phyloP scores from a whole-genome alignment of 768 basidiomycete species.

The Serpula lacrymans region DNA sequence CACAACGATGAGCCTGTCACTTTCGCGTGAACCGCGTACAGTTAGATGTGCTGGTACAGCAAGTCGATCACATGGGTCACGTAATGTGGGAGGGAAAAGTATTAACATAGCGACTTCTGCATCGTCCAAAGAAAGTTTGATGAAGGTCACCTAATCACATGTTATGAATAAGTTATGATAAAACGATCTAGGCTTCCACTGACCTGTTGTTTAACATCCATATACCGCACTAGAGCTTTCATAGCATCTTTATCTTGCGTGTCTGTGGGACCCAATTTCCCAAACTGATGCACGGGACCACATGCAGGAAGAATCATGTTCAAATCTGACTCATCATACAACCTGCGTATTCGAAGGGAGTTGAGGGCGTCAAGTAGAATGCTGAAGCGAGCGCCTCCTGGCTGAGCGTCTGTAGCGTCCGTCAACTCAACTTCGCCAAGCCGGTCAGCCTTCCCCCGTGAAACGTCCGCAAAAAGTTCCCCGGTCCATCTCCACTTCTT shows the following conservation, averaged over 20 bases:
- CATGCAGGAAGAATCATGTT: constrained; percentile 46
- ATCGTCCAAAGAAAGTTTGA: constrained; percentile 46
- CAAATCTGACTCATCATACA: constrained; percentile 50
- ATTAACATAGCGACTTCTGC: constrained; percentile 50
- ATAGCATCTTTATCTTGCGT: constrained; percentile 39
- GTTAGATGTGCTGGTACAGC: constrained; percentile 37
- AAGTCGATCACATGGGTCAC: constrained; percentile 34
- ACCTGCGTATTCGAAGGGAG: constrained; percentile 40
- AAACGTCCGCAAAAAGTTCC: constrained; percentile 41
- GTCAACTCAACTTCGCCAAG: constrained; percentile 49
- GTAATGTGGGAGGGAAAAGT: constrained; percentile 44
- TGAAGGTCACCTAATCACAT: constrained; percentile 41
- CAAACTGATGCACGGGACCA: constrained; percentile 49
- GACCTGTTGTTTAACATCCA: constrained; percentile 49
- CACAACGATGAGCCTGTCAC: too few species aligned
- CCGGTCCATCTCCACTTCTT: constrained; percentile 70
- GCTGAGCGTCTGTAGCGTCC: constrained; percentile 39
- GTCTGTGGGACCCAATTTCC: constrained; percentile 40
- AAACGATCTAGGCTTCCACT: constrained; percentile 12
- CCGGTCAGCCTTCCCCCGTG: constrained; percentile 34
- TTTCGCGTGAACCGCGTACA: too few species aligned
- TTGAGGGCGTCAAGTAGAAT: constrained; percentile 40
- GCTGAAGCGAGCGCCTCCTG: constrained; percentile 46
- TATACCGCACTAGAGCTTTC: constrained; percentile 39
- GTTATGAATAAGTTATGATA: constrained; percentile 5